Base-by-base conservation (phyloP, 257 asterid species). In the Fraxinus cuspidata region DNA sequence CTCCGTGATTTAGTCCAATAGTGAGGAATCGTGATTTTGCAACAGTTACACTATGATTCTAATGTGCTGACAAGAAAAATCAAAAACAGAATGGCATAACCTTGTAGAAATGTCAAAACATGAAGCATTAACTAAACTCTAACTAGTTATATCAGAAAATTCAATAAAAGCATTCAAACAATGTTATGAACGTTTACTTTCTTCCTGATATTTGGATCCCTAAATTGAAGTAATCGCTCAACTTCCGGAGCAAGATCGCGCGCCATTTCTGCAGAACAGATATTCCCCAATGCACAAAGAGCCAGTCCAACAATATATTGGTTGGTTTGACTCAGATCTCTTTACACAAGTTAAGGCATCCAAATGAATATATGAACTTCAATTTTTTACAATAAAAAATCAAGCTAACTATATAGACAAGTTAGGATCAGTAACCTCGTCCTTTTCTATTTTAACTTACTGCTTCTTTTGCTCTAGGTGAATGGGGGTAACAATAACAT, bases 201-300 rank as follows among this genome's bases (percentile, higher is more conserved):
- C 88, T 95, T 95, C 87, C 99, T 87, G 82, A 93, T 74, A 83
- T 96, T 96, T 81, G 99, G 99, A 90, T 96, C 99, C 85, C 97
- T 89, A 80, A 96, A 96, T 84, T 93, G 96, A 69, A 96, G 92
- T 82, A 96, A 84, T 78, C 97, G 86, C 92, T 96, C 97, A 34
- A 96, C 99, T 82, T 96, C 99, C 47, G 98, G 98, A 65, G 99
- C 98, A 81, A 96, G 97, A 85, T 96, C 99, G 63, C 99, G 99
- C 80, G 99, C 99, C 99, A 96, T 96, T 87, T 96, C 99, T 74
- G 97, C 97, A 83, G 99, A 96, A 84, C 99, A 84, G 70, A 93
- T 96, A 80, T 96, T 96, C 68, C 99, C 98, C 92, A 93, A 83
- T 7, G 99, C 97, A 87, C 99, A 96, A 69, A 96, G 98, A 78